phyloP scores from a whole-genome alignment of 2,329 filamentous ascomycete genomes.

The Chrysosporium queenslandicum region DNA sequence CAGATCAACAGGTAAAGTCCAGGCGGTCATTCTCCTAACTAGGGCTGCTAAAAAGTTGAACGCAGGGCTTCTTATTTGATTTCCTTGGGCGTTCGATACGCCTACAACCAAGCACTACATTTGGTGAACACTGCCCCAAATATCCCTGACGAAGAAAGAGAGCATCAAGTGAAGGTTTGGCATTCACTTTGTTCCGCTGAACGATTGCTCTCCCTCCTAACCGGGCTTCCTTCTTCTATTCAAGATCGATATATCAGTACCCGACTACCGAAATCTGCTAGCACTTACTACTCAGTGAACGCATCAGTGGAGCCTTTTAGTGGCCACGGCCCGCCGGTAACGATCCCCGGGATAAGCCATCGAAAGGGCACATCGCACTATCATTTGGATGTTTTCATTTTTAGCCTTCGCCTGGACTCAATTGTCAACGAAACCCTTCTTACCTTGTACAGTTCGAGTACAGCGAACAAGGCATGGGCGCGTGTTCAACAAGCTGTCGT shows the following conservation, averaged over 20 bases:
- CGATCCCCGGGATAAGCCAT: conserved; percentile 1
- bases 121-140: conserved; percentile 26
- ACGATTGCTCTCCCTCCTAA: conserved; percentile 27
- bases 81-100: conserved; percentile 30
- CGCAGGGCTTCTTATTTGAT: conserved; percentile 31
- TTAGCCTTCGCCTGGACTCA: conserved; percentile 16
- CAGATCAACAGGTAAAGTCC: conserved; percentile 32
- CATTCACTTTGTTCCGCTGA: conserved; percentile 34
- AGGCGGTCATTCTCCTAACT: not conserved
- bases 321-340: not conserved
- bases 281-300: not conserved
- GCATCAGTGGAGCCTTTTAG: not conserved
- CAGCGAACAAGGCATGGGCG: conserved; percentile 27
- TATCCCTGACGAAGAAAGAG: conserved; percentile 23
- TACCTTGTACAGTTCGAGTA: conserved; percentile 26
- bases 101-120: conserved; percentile 29
- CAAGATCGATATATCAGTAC: conserved; percentile 25
- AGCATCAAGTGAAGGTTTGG: conserved; percentile 31
- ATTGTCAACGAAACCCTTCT: conserved; percentile 26
- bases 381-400: conserved; percentile 13
- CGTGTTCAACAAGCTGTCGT: conserved; percentile 25
- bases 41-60: not conserved
- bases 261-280: conserved; percentile 24
- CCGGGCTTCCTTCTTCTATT: conserved; percentile 30
- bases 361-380: not conserved